Evolutionary conservation across 2,329 filamentous ascomycete genomes (phyloP), one percentile per base, ranked within the genome.

Genomic region (Apiospora pterosperma): DNA sequence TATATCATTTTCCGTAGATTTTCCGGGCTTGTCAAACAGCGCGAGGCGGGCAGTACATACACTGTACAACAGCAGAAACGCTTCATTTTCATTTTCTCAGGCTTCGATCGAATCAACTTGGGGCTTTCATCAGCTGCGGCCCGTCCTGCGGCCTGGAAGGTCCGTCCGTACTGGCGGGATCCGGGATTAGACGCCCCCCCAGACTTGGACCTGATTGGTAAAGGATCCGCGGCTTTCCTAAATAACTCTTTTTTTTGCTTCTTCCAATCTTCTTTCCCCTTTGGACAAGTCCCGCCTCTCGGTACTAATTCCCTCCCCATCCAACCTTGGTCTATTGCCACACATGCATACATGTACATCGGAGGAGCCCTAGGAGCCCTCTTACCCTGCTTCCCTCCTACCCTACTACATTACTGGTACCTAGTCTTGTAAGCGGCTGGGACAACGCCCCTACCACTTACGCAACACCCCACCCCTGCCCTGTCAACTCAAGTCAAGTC

Each of bases 111-210:
- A 74, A 73, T 73, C 72, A 74, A 71, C 69, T 71, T 70, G 67
- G 69, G 66, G 62, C 68, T 71, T 68, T 68, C 34, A 55, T 55
- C 68, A 70, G 74, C 74, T 76, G 74, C 74, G 74, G 73, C 74
- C 74, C 69, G 68, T 71, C 69, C 73, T 75, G 73, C 73, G 72
- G 71, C 73, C 73, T 69, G 65, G 48, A 34, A 55, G 48, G 48
- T 55, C 48, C 65, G 62, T 66, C 69, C 69, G 66, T 71, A 67
- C 72, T 73, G 72, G 70, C 70, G 74, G 74, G 72, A 74, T 73
- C 69, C 71, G 66, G 69, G 62, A 65, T 70, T 72, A 71, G 68
- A 67, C 70, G 70, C 69, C 67, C 66, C 63, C 64, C 69, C 67
- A 70, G 67, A 67, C 68, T 69, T 69, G 48, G 68, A 69, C 70